Evolutionary conservation across 345 rosid species (phyloP).

Genomic region (Camelina neglecta): DNA sequence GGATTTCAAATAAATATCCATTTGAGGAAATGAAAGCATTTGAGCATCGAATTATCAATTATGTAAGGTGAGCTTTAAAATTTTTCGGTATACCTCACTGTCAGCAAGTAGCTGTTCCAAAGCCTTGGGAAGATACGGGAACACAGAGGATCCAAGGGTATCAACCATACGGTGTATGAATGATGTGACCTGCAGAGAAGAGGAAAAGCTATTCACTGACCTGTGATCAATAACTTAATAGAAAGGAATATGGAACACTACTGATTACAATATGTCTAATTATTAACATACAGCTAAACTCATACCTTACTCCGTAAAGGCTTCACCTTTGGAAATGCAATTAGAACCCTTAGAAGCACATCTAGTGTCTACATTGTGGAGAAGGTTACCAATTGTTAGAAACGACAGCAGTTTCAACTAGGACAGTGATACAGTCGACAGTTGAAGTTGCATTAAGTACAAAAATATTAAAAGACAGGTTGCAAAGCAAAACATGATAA

Average conservation of each 20-base stretch:
- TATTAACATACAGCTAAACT: constrained; percentile 31
- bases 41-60: constrained; percentile 1
- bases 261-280: constrained; percentile 23
- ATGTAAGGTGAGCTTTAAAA: constrained; percentile 17
- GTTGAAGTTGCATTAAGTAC: constrained; percentile 1
- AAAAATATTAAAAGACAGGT: constrained; percentile 11
- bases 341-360: constrained; percentile 79
- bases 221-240: constrained; percentile 12
- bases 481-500: constrained; percentile 12
- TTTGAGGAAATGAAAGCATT: constrained; percentile 6
- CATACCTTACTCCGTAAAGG: constrained; percentile 83
- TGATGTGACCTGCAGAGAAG: constrained; percentile 68
- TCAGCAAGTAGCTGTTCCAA: constrained; percentile 87
- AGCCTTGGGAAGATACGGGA: constrained; percentile 95
- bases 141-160: constrained; percentile 84
- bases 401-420: constrained; percentile 22
- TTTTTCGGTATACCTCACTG: constrained; percentile 68
- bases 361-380: constrained; percentile 77
- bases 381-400: constrained; percentile 20
- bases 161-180: constrained; percentile 99
- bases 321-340: constrained; percentile 80
- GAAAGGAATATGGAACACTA: not conserved
- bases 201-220: constrained; percentile 30
- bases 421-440: not conserved
- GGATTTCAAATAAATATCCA: not conserved